Conservation (phyloP, 768 basidiomycete genomes). For the Solioccasus polychromus region DNA sequence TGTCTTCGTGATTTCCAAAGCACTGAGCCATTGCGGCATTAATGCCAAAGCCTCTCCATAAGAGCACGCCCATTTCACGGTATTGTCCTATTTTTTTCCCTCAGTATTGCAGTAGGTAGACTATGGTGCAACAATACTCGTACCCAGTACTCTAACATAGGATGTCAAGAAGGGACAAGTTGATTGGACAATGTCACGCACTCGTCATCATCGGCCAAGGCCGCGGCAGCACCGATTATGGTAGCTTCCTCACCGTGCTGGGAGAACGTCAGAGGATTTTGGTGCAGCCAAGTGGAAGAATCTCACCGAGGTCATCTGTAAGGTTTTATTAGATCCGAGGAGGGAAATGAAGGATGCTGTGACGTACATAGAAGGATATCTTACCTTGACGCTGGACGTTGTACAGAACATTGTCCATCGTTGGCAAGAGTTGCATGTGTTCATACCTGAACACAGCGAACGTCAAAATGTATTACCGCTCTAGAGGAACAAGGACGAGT, state of each 20-base stretch:
- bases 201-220: conserved; percentile 81
- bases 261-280: conserved; percentile 5
- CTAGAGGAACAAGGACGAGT: not conserved
- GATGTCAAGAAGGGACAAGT: conserved; percentile 6
- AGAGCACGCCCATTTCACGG: conserved; percentile 85
- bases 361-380: conserved; percentile 82
- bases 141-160: conserved; percentile 69
- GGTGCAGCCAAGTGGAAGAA: not conserved
- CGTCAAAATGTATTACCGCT: not conserved
- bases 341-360: conserved; percentile 1
- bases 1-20: conserved; percentile 83
- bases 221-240: conserved; percentile 86
- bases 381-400: conserved; percentile 94
- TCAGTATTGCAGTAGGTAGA: not conserved
- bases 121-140: conserved; percentile 7
- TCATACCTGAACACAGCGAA: conserved; percentile 50
- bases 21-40: conserved; percentile 89
- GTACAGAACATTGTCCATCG: conserved; percentile 83
- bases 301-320: conserved; percentile 80
- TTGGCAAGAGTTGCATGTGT: conserved; percentile 76
- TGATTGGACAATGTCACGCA: conserved; percentile 36
- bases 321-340: conserved; percentile 4
- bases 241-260: conserved; percentile 92
- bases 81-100: conserved; percentile 66
- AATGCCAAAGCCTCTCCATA: conserved; percentile 82